These are phyloP conservation scores for Chlamydomonas eustigma DNA, from an alignment of 139 green algal genomes.

Conservation along the genomic window DNA sequence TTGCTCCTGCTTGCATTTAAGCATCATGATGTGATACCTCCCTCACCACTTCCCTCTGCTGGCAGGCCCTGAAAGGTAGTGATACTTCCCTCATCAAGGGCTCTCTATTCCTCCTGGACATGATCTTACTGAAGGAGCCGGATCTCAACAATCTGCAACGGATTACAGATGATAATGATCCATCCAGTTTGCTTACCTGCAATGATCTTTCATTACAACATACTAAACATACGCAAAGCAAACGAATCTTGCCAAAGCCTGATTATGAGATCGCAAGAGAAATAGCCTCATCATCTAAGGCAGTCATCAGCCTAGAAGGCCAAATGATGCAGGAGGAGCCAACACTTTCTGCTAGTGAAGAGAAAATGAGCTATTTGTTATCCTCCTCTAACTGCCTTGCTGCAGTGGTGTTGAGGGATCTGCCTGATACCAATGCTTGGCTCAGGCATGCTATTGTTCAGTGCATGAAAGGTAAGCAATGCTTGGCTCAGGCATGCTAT, in stretches of 20 bases:
- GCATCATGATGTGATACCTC: neutral
- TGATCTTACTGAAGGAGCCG: neutral
- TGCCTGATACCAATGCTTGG: constrained; percentile 33
- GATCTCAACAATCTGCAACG: no score
- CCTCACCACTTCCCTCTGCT: neutral
- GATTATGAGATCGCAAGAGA: no score
- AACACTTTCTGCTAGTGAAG: neutral
- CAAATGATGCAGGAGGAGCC: neutral
- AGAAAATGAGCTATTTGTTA: no score
- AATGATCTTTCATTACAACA: no score
- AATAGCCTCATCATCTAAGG: no score
- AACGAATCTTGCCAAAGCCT: no score
- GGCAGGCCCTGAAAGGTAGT: neutral
- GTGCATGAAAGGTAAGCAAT: constrained; percentile 17
- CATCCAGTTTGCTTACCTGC: no score
- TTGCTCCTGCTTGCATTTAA: neutral
- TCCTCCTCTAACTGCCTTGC: constrained; percentile 13
- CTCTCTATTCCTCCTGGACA: neutral
- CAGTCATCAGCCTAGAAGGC: no score
- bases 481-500: neutral
- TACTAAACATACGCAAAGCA: no score
- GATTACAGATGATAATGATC: no score
- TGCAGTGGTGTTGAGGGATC: neutral
- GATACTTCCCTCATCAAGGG: neutral
- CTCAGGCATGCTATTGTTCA: constrained; percentile 23